A percentile compares a stretch with the other conserved stretches of the same genome.
Conservation (phyloP, 768 basidiomycete genomes). For the Tricholoma flavovirens region DNA sequence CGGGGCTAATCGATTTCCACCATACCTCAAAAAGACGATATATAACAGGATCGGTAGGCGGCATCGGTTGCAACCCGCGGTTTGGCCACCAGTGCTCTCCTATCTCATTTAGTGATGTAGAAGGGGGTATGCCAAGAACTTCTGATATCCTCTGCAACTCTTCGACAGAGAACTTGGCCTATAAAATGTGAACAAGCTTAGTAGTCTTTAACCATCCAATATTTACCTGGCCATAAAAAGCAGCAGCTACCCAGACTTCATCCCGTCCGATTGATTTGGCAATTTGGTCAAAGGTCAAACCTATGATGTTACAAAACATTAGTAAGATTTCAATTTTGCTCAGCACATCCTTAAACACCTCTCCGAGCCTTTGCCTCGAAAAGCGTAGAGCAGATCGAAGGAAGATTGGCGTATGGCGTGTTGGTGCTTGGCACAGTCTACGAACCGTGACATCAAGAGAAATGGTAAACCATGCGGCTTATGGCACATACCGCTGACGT, state of each 20-base stretch:
- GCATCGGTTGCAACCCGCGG: constrained; percentile 62
- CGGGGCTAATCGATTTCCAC: neutral
- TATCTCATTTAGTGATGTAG: constrained; percentile 36
- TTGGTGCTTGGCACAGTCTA: constrained; percentile 39
- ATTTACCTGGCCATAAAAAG: no score
- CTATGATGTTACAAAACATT: no score
- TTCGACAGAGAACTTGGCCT: constrained; percentile 65
- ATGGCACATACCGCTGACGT: constrained; percentile 12
- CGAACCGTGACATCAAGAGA: neutral
- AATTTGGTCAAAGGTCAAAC: no score
- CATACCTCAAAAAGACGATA: constrained; percentile 77
- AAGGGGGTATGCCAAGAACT: constrained; percentile 42
- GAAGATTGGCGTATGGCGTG: constrained; percentile 44
- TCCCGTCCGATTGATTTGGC: constrained; percentile 25
- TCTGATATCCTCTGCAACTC: constrained; percentile 51
- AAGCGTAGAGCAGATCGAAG: constrained; percentile 42
- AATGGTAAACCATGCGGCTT: neutral
- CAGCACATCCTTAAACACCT: constrained; percentile 42
- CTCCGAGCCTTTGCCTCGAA: constrained; percentile 66
- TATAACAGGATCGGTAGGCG: constrained; percentile 74
- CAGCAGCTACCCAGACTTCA: constrained; percentile 44
- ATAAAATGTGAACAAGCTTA: neutral
- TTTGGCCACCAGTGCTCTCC: constrained; percentile 72
- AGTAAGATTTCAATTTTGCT: no score
- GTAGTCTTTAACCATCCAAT: constrained; percentile 16